Base-by-base conservation (phyloP, 225 moss, liverwort and hornwort species). In the Rhytidiadelphus loreus region DNA sequence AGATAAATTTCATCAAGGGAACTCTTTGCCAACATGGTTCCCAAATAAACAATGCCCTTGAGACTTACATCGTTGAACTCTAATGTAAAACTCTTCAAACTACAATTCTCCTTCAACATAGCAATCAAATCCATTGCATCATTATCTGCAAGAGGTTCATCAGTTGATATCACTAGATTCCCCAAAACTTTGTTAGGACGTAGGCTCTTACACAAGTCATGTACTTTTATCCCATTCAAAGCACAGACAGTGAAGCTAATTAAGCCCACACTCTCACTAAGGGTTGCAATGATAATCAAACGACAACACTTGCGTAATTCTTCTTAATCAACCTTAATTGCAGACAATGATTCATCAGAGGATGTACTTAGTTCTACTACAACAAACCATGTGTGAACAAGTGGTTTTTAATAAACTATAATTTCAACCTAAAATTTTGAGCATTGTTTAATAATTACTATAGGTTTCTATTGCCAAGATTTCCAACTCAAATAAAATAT, bases 241-340 rank as follows among this genome's bases (percentile, higher is more conserved):
- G 3, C 25, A 10, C 1, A 0, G 10, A n/a, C 0, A 16, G 0
- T 8, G 10, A 78, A 9, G 9, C 15, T 16, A 3, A 4, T 56
- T 26, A 78, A 6, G 3, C n/a, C 11, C 16, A 16, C 0, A 3
- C 7, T 18, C 26, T n/a, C 26, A 1, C 11, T 11, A 8, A 78
- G 16, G 11, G 78, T 57, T 16, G 5, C n/a, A 56, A 78, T n/a
- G n/a, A 78, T 26, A 16, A 56, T 5, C 39, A 26, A 18, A 17
- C 11, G 26, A n/a, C n/a, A n/a, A n/a, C 17, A n/a, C 56, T n/a
- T n/a, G 8, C 4, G 3, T 14, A 35, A 6, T 77, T 77, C 52
- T 4, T 9, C 46, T 29, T 29, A 29, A 46, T 46, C 73, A 17
- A 17, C 29, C 35, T 53, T 23, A 23, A 35, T 0, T 2, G 19